These are phyloP conservation scores for Aspergillus ellipticus DNA, from an alignment of 495 filamentous ascomycete species.

Conservation along the genomic window DNA sequence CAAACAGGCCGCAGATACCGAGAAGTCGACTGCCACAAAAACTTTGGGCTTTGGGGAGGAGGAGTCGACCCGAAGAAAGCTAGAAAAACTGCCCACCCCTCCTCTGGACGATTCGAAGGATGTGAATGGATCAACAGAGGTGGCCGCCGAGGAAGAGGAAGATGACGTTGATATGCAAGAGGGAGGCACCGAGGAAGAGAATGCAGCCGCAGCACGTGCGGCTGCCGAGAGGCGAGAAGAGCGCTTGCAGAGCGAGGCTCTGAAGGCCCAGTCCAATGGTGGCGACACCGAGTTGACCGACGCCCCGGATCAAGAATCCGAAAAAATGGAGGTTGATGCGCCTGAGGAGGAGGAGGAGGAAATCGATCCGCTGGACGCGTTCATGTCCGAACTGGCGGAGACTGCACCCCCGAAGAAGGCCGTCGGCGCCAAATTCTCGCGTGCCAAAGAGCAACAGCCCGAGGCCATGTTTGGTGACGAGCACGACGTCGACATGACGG, in stretches of 20 bases:
- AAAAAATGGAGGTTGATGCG: constrained; percentile 36
- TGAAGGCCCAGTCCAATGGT: constrained; percentile 14
- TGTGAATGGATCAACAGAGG: constrained; percentile 57
- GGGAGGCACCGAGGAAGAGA: constrained; percentile 80
- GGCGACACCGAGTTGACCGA: constrained; percentile 44
- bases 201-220: constrained; percentile 75
- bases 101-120: constrained; percentile 59
- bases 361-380: constrained; percentile 89
- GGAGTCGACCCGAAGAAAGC: constrained; percentile 76
- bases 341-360: constrained; percentile 71
- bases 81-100: constrained; percentile 79
- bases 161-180: constrained; percentile 74
- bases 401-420: constrained; percentile 40
- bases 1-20: constrained; percentile 55
- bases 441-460: constrained; percentile 56
- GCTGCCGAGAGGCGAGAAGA: constrained; percentile 75
- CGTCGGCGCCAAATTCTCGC: constrained; percentile 41
- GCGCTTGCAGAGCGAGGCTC: constrained; percentile 52
- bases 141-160: constrained; percentile 60
- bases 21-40: constrained; percentile 65
- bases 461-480: constrained; percentile 85
- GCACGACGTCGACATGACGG: constrained; percentile 71
- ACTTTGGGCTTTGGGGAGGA: constrained; percentile 85
- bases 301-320: constrained; percentile 32
- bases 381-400: constrained; percentile 79